Evolutionary conservation across 139 green algal genomes (phyloP), one percentile per base, ranked within the genome.

Genomic region (Haematococcus lacustris): DNA sequence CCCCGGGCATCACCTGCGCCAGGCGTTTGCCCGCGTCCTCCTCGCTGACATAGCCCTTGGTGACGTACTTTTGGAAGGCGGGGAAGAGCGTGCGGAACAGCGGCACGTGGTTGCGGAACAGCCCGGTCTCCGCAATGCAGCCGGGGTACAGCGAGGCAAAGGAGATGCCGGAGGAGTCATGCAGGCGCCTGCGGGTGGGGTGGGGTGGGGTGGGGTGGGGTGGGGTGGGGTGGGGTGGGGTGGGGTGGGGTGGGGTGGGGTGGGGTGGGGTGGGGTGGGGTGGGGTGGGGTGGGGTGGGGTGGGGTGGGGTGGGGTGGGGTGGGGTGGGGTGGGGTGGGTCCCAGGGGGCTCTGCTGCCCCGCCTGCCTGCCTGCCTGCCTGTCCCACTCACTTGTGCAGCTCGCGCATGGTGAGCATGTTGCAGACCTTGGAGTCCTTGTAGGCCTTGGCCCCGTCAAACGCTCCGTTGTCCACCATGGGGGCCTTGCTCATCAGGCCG

Each of bases 361-460:
- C n/a, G n/a, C n/a, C n/a, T n/a, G n/a, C n/a, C n/a, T n/a, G n/a
- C n/a, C n/a, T n/a, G n/a, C n/a, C n/a, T n/a, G n/a, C n/a, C n/a
- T n/a, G n/a, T n/a, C n/a, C n/a, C 40, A 59, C 66, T 71, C 38
- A 71, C 70, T 74, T 28, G 76, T 96, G 82, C 73, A 97, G 68
- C 87, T 97, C 88, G 41, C 88, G 84, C 85, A 97, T 91, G 3
- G 92, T 97, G 51, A 98, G 83, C 92, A 98, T 98, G 89, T 97
- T 97, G 88, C 91, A 96, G 23, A 74, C 85, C 88, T 98, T 98
- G 74, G 82, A 87, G 83, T 98, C 93, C 84, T 98, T 98, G 92
- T 98, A 98, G 6, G 93, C 93, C 87, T 98, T 98, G 76, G 93
- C 88, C 68, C 92, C 93, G 78, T 96, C 85, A 77, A 94, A 98